Evolutionary conservation across 2,329 filamentous ascomycete genomes (phyloP).

Genomic region (Xylariaceae sp.): DNA sequence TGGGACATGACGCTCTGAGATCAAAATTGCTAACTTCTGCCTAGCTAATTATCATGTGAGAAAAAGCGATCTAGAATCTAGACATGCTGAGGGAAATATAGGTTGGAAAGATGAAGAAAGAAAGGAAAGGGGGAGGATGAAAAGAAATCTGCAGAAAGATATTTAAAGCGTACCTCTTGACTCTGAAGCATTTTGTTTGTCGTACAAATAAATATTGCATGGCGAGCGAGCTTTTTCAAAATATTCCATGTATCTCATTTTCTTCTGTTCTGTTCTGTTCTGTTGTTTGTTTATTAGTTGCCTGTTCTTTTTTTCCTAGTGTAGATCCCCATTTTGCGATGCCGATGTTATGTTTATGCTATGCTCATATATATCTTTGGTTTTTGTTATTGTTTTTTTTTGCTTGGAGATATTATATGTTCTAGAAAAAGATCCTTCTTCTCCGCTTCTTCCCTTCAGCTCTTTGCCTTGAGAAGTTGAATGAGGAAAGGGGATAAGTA

Average conservation of each 20-base stretch:
- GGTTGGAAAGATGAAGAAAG: background rate
- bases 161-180: background rate
- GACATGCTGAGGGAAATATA: background rate
- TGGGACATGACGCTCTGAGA: background rate
- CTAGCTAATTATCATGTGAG: slow-evolving; percentile 21
- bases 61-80: background rate
- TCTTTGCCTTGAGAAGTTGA: no score
- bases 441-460: no score
- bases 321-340: no score
- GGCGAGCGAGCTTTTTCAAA: slow-evolving; percentile 1
- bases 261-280: background rate
- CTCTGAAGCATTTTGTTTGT: background rate
- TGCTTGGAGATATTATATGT: no score
- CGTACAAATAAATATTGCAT: background rate
- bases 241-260: background rate
- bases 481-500: no score
- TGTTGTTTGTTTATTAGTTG: no score
- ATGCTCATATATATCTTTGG: no score
- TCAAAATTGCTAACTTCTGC: slow-evolving; percentile 1
- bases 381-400: no score
- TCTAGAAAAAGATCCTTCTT: no score
- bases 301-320: no score
- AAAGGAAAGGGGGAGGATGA: background rate
- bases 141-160: background rate
- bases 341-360: no score